Evolutionary conservation across 306 rosid genomes (phyloP), one percentile per base, ranked within the genome.

Genomic region (Dalbergia cochinchinensis): DNA sequence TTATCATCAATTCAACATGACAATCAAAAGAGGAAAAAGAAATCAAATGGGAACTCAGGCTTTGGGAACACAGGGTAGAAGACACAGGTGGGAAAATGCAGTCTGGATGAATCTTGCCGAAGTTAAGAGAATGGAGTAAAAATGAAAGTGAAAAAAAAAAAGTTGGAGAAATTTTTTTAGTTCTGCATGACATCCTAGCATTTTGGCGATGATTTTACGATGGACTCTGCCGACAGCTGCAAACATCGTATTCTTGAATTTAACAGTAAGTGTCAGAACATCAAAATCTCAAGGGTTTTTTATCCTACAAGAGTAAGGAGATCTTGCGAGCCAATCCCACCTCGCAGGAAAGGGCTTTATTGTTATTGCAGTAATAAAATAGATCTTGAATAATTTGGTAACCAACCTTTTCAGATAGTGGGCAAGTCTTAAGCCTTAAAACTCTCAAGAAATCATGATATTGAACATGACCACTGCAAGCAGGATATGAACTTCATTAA

Each of bases 381-480:
- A 71, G 48, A 12, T 47, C 45, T 35, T 37, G 8, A 71, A 70
- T 26, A 42, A 77, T 74, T 69, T 45, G 71, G 70, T 53, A 75
- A 84, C 96, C 83, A 68, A 93, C 99, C 97, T 93, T 90, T 84
- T 86, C 88, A 12, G 97, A 85, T 55, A 89, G 71, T 33, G 86
- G 64, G 83, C 98, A 90, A 64, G 85, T 82, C 86, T 83, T 83
- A 72, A 95, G 93, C 85, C 90, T 82, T 75, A 91, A 79, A 83
- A 72, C 91, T 72, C 83, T 90, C 87, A 95, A 54, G 89, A 95
- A 95, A 79, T 83, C 88, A 78, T 82, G 74, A 80, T 90, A 95
- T 44, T 85, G 86, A 73, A 89, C 98, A 78, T 77, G 87, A 13
- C 97, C 99, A 78, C 99, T 95, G 92, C 88, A 83, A 83, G 74